Evolutionary conservation across 495 filamentous ascomycete species (phyloP).

Genomic region (Aspergillus biplanus): DNA sequence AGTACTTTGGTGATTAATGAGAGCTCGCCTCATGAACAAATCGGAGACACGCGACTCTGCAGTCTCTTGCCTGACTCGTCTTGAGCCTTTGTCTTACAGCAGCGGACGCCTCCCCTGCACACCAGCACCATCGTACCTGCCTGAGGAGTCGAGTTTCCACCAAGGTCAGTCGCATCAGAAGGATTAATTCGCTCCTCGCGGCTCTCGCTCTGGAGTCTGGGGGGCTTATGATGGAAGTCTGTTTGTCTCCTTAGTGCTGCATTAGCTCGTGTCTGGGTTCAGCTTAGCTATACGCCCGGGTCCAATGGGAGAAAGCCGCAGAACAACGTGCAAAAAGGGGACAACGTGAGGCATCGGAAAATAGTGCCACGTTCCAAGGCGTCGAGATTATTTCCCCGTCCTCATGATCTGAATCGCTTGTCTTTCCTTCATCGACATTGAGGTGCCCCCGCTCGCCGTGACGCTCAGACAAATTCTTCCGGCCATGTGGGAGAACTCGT

Average conservation of each 20-base stretch:
- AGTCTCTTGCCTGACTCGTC: not conserved
- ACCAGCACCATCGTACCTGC: not conserved
- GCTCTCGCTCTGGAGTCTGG: not conserved
- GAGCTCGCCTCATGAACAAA: not conserved
- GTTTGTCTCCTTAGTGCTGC: not conserved
- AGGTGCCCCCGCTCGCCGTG: not conserved
- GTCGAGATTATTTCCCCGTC: not conserved
- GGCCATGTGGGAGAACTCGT: not conserved
- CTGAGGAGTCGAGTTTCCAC: not conserved
- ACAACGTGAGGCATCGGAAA: not conserved
- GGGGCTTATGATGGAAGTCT: not conserved
- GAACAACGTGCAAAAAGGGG: conserved; percentile 2
- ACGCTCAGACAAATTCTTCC: not conserved
- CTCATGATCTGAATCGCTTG: not conserved
- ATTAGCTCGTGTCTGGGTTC: not conserved
- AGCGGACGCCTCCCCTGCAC: not conserved
- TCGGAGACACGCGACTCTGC: not conserved
- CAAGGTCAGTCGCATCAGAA: not conserved
- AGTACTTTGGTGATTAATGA: not conserved
- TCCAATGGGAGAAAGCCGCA: not conserved
- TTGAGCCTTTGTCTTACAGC: not conserved
- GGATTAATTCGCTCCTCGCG: conserved; percentile 1
- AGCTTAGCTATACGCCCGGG: not conserved
- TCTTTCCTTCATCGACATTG: not conserved
- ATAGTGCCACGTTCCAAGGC: not conserved